Base-by-base conservation (phyloP, 495 filamentous ascomycete species). In the Thozetella sp. region DNA sequence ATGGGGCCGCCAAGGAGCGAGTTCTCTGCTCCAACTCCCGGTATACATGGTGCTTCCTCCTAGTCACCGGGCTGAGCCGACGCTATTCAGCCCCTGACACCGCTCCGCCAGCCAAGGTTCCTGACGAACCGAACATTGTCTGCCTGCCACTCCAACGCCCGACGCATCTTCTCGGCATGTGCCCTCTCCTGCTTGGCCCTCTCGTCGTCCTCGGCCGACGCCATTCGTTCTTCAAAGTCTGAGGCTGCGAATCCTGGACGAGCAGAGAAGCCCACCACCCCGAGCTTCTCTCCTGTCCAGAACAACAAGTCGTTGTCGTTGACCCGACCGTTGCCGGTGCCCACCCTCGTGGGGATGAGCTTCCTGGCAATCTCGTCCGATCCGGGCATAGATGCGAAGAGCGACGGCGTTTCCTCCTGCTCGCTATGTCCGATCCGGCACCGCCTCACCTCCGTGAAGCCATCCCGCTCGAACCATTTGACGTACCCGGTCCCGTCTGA, bases 391-490 rank as follows among this genome's bases (percentile, higher is more conserved):
- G 70, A 77, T 51, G 70, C 74, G 55, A 86, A 85, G 1, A 82
- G 65, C 23, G 76, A 74, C 15, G 68, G 61, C 50, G 66, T 61
- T 60, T 70, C 55, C 53, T 71, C 54, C 60, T 65, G 53, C 67
- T 80, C 73, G 65, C 75, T 76, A 46, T 83, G 78, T 25, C 82
- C 80, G 50, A 90, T 93, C 63, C 89, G 92, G 74, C 87, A 89
- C 17, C 85, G 83, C 24, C 94, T 86, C 46, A 93, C 89, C 63
- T 91, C 86, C n/a, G 87, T 86, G 55, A 86, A 87, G 12, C 92
- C 93, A 65, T 97, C 91, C 23, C 93, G 82, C 73, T 98, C 94
- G 23, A 95, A 83, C 93, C 94, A 97, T 73, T 93, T 96, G 59
- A 98, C 69, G 58, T 88, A 87, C 0, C 94, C 94, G 51, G 92